Conservation (phyloP, 305 asterid genomes). For the Fraxinus dipetala region DNA sequence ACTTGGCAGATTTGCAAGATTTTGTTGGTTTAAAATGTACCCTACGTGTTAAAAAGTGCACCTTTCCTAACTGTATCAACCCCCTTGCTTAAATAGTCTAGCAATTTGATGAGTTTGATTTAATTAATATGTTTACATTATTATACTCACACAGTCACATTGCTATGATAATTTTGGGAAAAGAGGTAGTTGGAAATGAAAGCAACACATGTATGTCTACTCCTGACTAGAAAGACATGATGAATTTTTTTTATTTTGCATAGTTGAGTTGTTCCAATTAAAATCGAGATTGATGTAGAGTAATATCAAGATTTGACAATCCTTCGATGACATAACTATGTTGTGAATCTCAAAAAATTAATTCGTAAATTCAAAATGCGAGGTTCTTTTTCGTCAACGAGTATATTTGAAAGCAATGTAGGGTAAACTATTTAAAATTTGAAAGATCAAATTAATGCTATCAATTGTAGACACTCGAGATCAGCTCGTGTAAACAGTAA, state of each 20-base stretch:
- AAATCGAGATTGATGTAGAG: not conserved
- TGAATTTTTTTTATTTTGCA: not conserved
- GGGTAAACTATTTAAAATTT: not conserved
- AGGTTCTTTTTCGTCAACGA: not conserved
- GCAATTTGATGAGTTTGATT: slow-evolving; percentile 1
- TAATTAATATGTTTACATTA: not conserved
- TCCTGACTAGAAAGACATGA: not conserved
- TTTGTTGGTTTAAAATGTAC: slow-evolving; percentile 7
- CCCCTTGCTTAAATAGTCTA: slow-evolving; percentile 8
- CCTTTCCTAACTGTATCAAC: slow-evolving; percentile 24
- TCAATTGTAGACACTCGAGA: not conserved
- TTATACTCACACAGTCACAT: not conserved
- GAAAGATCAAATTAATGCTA: not conserved
- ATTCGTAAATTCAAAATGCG: not conserved
- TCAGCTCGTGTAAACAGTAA: too few relatives aligned
- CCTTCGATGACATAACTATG: not conserved
- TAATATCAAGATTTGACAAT: not conserved
- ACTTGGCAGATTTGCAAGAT: slow-evolving; percentile 18
- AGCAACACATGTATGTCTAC: not conserved
- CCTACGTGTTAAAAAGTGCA: slow-evolving; percentile 16
- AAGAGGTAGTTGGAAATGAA: not conserved
- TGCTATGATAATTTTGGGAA: not conserved
- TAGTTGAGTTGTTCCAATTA: not conserved
- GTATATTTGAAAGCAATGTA: not conserved
- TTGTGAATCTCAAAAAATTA: not conserved